Evolutionary conservation across 139 green algal species (phyloP), one percentile per base, ranked within the genome.

Genomic region (Microglena sp.): DNA sequence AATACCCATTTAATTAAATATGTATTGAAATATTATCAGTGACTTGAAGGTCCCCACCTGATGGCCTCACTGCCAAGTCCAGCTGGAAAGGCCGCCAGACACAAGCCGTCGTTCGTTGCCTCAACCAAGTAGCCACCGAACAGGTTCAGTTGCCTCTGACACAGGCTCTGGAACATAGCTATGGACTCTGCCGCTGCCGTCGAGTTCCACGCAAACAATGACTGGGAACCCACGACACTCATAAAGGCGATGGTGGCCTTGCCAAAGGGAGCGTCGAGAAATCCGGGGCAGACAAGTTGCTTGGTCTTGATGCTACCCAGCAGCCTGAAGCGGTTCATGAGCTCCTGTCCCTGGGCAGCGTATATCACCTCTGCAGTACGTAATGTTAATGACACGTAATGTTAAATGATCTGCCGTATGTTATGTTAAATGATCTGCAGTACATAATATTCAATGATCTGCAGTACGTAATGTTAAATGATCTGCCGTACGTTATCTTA

Each of bases 71-170:
- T n/a, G n/a, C n/a, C n/a, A n/a, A n/a, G n/a, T n/a, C n/a, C n/a
- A n/a, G n/a, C n/a, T 65, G 75, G 28, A 71, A 82, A 62, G 46
- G 66, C 46, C 18, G 70, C 59, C 55, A 82, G 67, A 50, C 77
- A 74, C 33, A 82, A 55, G 1, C 75, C 75, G 61, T 82, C 75
- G n/a, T n/a, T n/a, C 58, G 71, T 70, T 31, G 63, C 70, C 66
- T 82, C 75, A n/a, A 77, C 63, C 63, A 71, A 45, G 57, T 76
- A 76, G 5, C 70, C 70, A 28, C 59, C 55, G 32, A 50, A 43
- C 1, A 29, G 35, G 55, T 65, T 64, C 15, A 77, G 64, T 64
- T 69, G 40, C 46, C 69, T 50, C 4, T 59, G 50, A 35, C 72
- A 64, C n/a, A 77, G 59, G 18, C 30, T 65, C 36, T 77, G 70